These are phyloP conservation scores for Wickerhamiella infanticola DNA, from an alignment of 1,139 yeast species.

Conservation along the genomic window DNA sequence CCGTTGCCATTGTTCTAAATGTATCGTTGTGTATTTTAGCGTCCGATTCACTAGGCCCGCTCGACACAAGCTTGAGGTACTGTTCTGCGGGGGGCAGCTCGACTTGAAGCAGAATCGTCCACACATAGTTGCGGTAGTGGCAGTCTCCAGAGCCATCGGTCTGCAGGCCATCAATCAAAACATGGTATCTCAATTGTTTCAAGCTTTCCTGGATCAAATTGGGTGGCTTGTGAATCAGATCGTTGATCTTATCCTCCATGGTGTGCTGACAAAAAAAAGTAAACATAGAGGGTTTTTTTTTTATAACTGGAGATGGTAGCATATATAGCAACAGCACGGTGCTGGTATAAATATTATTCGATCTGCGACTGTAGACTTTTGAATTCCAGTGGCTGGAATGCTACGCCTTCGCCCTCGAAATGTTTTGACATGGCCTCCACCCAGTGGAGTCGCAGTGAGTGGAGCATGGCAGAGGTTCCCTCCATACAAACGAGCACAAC, in stretches of 20 bases:
- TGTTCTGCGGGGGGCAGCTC: constrained; percentile 40
- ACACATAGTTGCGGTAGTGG: constrained; percentile 60
- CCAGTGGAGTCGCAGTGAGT: constrained; percentile 93
- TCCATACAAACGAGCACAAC: constrained; percentile 92
- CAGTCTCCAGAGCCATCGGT: constrained; percentile 32
- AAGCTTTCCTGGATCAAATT: constrained; percentile 53
- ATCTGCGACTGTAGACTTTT: constrained; percentile 4
- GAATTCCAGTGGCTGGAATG: constrained; percentile 72
- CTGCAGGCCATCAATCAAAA: constrained; percentile 63
- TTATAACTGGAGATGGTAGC: too few relatives aligned
- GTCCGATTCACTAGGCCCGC: constrained; percentile 43
- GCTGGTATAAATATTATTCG: background rate
- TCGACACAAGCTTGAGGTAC: constrained; percentile 40
- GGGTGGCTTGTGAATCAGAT: constrained; percentile 45
- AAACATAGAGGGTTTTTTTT: too few relatives aligned
- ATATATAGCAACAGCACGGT: too few relatives aligned
- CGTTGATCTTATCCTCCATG: constrained; percentile 41
- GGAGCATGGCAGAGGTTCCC: constrained; percentile 98
- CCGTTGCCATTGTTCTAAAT: constrained; percentile 71
- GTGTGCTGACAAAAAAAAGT: background rate
- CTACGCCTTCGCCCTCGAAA: constrained; percentile 88
- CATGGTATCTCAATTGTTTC: constrained; percentile 63
- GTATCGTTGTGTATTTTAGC: constrained; percentile 76
- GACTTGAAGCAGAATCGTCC: constrained; percentile 63
- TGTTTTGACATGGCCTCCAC: constrained; percentile 98